Evolutionary conservation across 2,329 filamentous ascomycete species (phyloP), one percentile per base, ranked within the genome.

Genomic region (Ophiostoma novo-ulmi): DNA sequence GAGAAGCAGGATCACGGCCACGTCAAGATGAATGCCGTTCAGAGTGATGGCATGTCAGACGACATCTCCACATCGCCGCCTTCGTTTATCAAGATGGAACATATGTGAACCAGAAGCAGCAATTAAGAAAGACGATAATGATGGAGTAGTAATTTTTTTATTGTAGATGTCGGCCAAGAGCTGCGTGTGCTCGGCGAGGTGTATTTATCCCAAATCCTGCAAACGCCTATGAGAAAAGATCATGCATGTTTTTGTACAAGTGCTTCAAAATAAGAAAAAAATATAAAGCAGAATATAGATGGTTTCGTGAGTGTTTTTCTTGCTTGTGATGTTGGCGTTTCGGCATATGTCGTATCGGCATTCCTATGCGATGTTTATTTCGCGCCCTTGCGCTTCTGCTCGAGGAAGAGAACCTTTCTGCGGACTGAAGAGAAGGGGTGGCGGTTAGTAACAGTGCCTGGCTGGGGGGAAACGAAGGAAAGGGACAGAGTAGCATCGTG

Each of bases 371-470:
- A 58, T 73, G 52, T 48, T 52, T 52, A 63, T 63, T 63, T 63
- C 26, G 26, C 58, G 26, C 58, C 58, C 58, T 85, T 90, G 79
- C 93, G 91, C 79, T 97, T 97, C 78, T 92, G 89, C 80, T 99
- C 95, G 71, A 98, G 87, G 81, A 99, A 99, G 39, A 99, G 85
- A 41, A 99, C 95, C 82, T 97, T 91, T 84, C 94, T 93, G 80
- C 93, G 91, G 70, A 99, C 95, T 96, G 76, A 39, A 44, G 20
- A 14, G n/a, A 13, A 39, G 35, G 44, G 52, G n/a, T n/a, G 22
- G 44, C 13, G 6, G 22, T 67, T 44, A 67, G 65, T 39, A 35
- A 65, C 63, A 39, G 63, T 14, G 35, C 20, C 5, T 4, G 20
- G 20, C 20, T 39, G 36, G 20, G 35, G 6, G 3, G 4, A 17